phyloP scores from a whole-genome alignment of 2,329 filamentous ascomycete species.

The Leptoxyphium fumago region DNA sequence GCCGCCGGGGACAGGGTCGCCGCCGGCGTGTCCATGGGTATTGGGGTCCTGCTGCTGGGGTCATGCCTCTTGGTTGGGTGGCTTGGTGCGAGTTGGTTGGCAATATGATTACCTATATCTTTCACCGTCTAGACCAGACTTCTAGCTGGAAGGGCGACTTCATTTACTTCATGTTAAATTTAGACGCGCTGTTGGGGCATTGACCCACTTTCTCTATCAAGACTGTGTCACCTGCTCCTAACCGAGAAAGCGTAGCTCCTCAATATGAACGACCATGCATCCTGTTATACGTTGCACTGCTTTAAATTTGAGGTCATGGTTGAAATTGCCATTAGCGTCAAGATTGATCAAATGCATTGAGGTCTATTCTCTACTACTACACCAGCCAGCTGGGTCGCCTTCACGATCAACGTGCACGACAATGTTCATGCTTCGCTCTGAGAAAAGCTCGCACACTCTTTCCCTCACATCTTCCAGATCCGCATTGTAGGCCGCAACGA shows the following conservation, averaged over 20 bases:
- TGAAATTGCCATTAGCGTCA: no score
- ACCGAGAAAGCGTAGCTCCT: no score
- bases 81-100: slow-evolving; percentile 24
- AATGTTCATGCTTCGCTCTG: slow-evolving; percentile 59
- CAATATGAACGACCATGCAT: no score
- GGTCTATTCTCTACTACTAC: slow-evolving; percentile 30
- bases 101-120: slow-evolving; percentile 15
- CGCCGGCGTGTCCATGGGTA: slow-evolving; percentile 19
- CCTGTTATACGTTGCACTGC: no score
- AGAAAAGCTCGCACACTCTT: slow-evolving; percentile 57
- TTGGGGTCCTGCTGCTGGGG: slow-evolving; percentile 21
- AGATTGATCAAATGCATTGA: no score
- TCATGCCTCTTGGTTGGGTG: slow-evolving; percentile 20
- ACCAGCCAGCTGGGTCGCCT: slow-evolving; percentile 55
- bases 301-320: no score
- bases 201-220: no score
- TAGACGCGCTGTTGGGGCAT: no score
- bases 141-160: no score
- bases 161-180: no score
- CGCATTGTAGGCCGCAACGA: slow-evolving; percentile 57
- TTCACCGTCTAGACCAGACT: no score
- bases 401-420: slow-evolving; percentile 81
- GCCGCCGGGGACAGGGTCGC: slow-evolving; percentile 21
- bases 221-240: no score
- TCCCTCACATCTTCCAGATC: slow-evolving; percentile 73